These are phyloP conservation scores for Acrocalymma vagum DNA, from an alignment of 2,329 filamentous ascomycete species.

Conservation along the genomic window DNA sequence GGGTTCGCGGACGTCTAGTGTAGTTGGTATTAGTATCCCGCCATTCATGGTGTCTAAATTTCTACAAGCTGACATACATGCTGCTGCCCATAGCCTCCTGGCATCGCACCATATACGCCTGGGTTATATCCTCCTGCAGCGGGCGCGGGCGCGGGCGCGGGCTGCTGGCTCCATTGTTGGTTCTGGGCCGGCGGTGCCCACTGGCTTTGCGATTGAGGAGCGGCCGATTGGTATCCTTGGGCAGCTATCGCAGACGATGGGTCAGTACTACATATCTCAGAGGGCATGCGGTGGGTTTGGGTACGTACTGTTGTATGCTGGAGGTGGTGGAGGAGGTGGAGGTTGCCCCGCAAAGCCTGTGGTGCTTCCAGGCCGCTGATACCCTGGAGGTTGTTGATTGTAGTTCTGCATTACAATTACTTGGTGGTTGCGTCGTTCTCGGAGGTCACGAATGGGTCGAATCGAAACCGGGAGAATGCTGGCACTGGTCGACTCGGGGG, in stretches of 20 bases:
- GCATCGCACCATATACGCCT: constrained; percentile 42
- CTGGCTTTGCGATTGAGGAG: constrained; percentile 36
- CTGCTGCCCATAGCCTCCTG: constrained; percentile 30
- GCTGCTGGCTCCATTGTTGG: constrained; percentile 29
- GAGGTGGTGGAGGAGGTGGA: constrained; percentile 19
- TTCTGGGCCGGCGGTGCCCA: constrained; percentile 37
- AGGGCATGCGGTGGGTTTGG: constrained; percentile 34
- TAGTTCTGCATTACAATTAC: constrained; percentile 43
- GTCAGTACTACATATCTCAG: background rate
- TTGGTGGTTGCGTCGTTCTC: background rate
- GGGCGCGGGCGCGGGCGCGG: too few species aligned
- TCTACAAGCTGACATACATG: constrained; percentile 17
- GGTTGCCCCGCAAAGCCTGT: constrained; percentile 36
- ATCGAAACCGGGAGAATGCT: constrained; percentile 3
- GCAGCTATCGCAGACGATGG: constrained; percentile 13
- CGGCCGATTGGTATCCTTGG: constrained; percentile 32
- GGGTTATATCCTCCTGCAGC: constrained; percentile 38
- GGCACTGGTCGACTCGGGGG: constrained; percentile 3
- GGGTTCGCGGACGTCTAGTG: constrained; percentile 12
- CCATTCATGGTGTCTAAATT: background rate
- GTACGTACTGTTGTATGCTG: too few species aligned
- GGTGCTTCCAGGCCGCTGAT: constrained; percentile 42
- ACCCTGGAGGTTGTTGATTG: constrained; percentile 29
- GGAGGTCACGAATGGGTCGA: background rate
- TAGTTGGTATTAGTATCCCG: constrained; percentile 3